Evolutionary conservation across 2,329 filamentous ascomycete species (phyloP), one percentile per base, ranked within the genome.

Genomic region (Paramyrothecium sp.): DNA sequence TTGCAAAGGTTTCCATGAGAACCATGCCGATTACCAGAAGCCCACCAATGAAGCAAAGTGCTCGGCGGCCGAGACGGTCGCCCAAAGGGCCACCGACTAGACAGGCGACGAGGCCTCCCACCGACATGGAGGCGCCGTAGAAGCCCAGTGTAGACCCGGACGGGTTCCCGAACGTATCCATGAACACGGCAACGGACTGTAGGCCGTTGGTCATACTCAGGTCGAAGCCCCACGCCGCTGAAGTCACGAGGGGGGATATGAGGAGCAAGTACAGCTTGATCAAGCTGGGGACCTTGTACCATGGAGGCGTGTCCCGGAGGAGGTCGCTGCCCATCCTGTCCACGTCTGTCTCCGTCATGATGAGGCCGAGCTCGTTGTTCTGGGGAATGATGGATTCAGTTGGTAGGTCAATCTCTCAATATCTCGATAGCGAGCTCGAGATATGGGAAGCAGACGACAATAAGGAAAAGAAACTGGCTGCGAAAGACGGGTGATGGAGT

Each of bases 141-240:
- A 70, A 61, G 38, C 70, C 71, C 7, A 71, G 62, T 2, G 63
- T 56, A 5, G 66, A 57, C 10, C 66, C 68, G 4, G 55, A 41
- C 1, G 70, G 70, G 22, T 67, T 63, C 19, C 65, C 64, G 34
- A 76, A 73, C 59, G 75, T 74, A 8, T 59, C 54, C 56, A 69
- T 67, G 72, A 75, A 77, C 55, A 69, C 60, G 1, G 61, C 52
- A 3, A 76, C 63, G 17, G 71, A 68, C 61, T 77, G 73, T 3
- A 77, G 66, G 8, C 71, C 66, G 58, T 73, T 73, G 64, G 72
- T 71, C 50, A 70, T 58, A 16, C 54, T 59, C 16, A 54, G n/a
- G 3, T 59, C 57, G 26, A 59, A 57, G 12, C 57, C 54, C 48
- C 52, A 52, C 17, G 57, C 51, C 2, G 57, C 33, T 1, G 57